A percentile compares a stretch with the other conserved stretches of the same genome.
phyloP scores from a whole-genome alignment of 169 alveolate genomes.

The Plasmodium gallinaceum region DNA sequence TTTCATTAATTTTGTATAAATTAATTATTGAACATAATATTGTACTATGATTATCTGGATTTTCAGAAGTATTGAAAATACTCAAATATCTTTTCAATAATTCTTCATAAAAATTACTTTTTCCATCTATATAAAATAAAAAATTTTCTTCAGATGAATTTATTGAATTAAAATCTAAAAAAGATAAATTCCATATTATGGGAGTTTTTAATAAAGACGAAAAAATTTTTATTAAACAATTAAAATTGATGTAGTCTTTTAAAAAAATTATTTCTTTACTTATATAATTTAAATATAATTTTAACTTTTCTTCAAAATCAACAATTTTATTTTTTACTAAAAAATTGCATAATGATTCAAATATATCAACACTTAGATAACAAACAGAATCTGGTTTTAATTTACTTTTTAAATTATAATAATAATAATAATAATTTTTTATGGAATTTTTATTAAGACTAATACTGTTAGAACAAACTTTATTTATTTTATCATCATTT shows the following conservation, averaged over 20 bases:
- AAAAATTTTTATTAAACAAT: slow-evolving; percentile 50
- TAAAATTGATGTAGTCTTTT: slow-evolving; percentile 43
- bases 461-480: no score
- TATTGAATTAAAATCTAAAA: slow-evolving; percentile 3
- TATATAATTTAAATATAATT: slow-evolving; percentile 43
- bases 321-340: slow-evolving; percentile 21
- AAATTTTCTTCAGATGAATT: slow-evolving; percentile 13
- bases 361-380: slow-evolving; percentile 41
- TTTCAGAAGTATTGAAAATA: slow-evolving; percentile 24
- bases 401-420: slow-evolving; percentile 6
- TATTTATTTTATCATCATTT: background rate
- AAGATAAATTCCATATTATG: slow-evolving; percentile 48
- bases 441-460: background rate
- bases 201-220: slow-evolving; percentile 43
- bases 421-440: background rate
- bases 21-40: slow-evolving; percentile 31
- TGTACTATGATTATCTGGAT: slow-evolving; percentile 38
- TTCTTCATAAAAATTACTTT: slow-evolving; percentile 55
- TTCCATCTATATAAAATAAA: slow-evolving; percentile 50
- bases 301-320: slow-evolving; percentile 35
- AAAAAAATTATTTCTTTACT: slow-evolving; percentile 47
- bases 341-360: slow-evolving; percentile 44
- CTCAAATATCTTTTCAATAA: slow-evolving; percentile 30
- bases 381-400: slow-evolving; percentile 28
- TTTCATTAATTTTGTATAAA: slow-evolving; percentile 5